Conservation (phyloP, 257 asterid species). For the Cruciata laevipes region DNA sequence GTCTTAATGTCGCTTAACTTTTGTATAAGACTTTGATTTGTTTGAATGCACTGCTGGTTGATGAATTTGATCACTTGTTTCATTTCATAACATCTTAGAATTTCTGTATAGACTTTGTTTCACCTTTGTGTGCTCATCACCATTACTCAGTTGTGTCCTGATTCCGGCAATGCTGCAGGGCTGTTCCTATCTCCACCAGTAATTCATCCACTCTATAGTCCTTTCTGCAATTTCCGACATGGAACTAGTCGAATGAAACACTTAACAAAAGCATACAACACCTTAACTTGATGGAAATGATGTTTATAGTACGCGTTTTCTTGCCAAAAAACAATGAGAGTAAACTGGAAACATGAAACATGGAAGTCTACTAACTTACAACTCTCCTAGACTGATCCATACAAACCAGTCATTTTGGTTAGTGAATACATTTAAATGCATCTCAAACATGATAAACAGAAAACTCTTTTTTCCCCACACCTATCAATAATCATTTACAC, state of each 20-base stretch:
- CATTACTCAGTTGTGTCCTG: not conserved
- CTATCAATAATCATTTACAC: too few species aligned
- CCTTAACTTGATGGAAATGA: too few species aligned
- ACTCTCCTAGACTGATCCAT: constrained; percentile 23
- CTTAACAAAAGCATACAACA: not conserved
- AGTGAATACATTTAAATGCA: not conserved
- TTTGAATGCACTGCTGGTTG: too few species aligned
- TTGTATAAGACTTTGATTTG: not conserved
- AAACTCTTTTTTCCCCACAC: not conserved
- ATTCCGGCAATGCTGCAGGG: constrained; percentile 42
- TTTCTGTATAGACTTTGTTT: not conserved
- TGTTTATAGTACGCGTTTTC: not conserved
- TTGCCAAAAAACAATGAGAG: not conserved
- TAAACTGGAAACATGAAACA: not conserved
- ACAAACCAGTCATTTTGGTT: too few species aligned
- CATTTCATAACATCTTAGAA: not conserved
- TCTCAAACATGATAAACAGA: not conserved
- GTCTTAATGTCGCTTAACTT: not conserved
- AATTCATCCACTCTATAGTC: constrained; percentile 43
- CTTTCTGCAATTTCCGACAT: constrained; percentile 45
- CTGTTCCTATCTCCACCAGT: constrained; percentile 63
- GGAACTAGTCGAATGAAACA: not conserved
- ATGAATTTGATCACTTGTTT: not conserved
- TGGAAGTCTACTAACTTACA: too few species aligned
- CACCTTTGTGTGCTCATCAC: too few species aligned